Evolutionary conservation across 345 rosid species (phyloP).

Genomic region (Barbarea vulgaris): DNA sequence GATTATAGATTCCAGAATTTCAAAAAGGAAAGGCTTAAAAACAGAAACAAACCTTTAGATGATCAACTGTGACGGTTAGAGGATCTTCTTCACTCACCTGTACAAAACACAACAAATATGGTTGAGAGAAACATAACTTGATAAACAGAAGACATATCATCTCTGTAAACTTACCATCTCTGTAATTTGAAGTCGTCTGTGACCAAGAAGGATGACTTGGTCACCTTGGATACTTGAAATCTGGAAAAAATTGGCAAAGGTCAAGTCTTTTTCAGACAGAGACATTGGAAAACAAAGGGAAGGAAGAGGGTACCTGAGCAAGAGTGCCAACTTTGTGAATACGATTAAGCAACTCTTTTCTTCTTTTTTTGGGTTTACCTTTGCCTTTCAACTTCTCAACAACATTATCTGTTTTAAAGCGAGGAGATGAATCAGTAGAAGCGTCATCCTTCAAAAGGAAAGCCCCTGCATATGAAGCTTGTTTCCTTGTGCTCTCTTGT

Average conservation of each 20-base stretch:
- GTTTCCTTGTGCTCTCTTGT: conserved; percentile 79
- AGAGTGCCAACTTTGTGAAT: conserved; percentile 92
- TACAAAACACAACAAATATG: conserved; percentile 27
- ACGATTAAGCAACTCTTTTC: conserved; percentile 65
- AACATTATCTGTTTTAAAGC: conserved; percentile 64
- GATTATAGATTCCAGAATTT: not conserved
- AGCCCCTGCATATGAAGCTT: conserved; percentile 95
- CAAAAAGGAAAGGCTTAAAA: not conserved
- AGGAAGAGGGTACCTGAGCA: conserved; percentile 62
- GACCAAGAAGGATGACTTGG: conserved; percentile 85
- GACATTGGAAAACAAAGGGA: not conserved
- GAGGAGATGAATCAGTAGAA: conserved; percentile 60
- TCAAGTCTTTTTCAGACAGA: not conserved
- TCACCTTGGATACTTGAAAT: conserved; percentile 83
- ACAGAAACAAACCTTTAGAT: conserved; percentile 61
- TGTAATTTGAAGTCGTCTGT: conserved; percentile 71
- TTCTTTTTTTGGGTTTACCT: no score
- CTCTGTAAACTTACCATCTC: conserved; percentile 66
- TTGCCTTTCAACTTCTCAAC: conserved; percentile 67
- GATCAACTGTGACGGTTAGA: conserved; percentile 86
- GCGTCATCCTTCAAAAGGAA: conserved; percentile 90
- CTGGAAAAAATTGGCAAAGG: no score
- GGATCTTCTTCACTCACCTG: conserved; percentile 88
- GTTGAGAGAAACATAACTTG: conserved; percentile 15
- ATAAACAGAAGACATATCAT: not conserved